A percentile compares a stretch with the other conserved stretches of the same genome.
Conservation (phyloP, 345 rosid species). For the Aethionema arabicum region DNA sequence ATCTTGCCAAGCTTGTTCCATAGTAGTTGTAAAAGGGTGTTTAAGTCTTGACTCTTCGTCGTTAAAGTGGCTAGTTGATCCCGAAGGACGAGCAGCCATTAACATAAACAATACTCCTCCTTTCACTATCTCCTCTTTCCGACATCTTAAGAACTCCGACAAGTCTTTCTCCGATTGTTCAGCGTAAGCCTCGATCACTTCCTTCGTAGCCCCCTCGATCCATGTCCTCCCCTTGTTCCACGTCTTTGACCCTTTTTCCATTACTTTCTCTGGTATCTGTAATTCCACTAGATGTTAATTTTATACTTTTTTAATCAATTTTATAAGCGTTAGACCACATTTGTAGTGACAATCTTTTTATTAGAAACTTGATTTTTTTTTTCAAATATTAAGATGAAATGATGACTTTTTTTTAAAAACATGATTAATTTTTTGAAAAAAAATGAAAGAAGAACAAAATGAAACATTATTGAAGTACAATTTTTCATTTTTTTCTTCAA, state of each 20-base stretch:
- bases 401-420: no score
- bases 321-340: no score
- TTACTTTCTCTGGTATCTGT: conserved; percentile 51
- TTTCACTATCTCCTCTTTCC: conserved; percentile 54
- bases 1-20: conserved; percentile 73
- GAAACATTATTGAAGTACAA: no score
- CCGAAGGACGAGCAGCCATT: conserved; percentile 55
- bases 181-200: conserved; percentile 52
- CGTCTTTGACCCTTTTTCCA: conserved; percentile 43
- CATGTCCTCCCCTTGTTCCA: conserved; percentile 63
- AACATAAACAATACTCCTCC: conserved; percentile 59
- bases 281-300: neutral
- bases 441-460: no score
- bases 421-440: no score
- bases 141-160: conserved; percentile 48
- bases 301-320: no score
- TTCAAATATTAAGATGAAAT: no score
- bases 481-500: no score
- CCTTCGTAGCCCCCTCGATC: conserved; percentile 56
- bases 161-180: conserved; percentile 55
- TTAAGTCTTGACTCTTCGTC: conserved; percentile 51
- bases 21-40: conserved; percentile 58
- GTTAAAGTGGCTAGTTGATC: conserved; percentile 44
- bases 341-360: no score
- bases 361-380: no score